Base-by-base conservation (phyloP, 176 grass and related monocot genomes). In the Urochloa ruziziensis region DNA sequence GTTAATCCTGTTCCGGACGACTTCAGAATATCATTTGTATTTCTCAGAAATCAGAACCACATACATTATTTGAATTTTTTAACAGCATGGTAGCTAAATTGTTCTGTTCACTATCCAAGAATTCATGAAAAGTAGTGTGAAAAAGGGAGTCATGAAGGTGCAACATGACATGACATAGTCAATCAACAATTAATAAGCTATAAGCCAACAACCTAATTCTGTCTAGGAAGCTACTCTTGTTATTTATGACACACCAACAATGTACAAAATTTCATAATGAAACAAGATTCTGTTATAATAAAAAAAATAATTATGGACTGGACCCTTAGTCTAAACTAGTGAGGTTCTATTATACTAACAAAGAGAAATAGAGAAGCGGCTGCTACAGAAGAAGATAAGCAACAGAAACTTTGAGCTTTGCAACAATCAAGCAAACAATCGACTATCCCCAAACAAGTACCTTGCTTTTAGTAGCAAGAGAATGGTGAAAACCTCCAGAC, bases 381-480 rank as follows among this genome's bases (percentile, higher is more conserved):
- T 80, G 18, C 33, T 51, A 23, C 14, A 34, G 15, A 19, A 43
- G 53, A 48, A 62, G 86, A 24, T 53, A 78, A 13, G 32, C 7
- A 29, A 6, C 32, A 19, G 78, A 82, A 86, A 84, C 57, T n/a
- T 56, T 2, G 27, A 56, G 56, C 34, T 47, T 81, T 82, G 35
- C 35, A n/a, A 64, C 11, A 70, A 39, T 65, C 17, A 28, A 48
- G 61, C 9, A 32, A 36, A 30, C 4, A 4, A 21, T 58, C 10
- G 13, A 36, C 54, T 0, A 13, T 19, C n/a, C 24, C 7, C 0
- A 24, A 72, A 49, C 43, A 72, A 82, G 35, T 92, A 99, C 93
- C 96, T 99, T 37, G 96, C 96, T 99, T 99, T 99, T 15, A 99
- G 83, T 62, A 99, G 87, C 85, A 96, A 89, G 61, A 99, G 89